Evolutionary conservation across 73 alveolate genomes (phyloP).

Genomic region (Paramecium octaurelia): DNA sequence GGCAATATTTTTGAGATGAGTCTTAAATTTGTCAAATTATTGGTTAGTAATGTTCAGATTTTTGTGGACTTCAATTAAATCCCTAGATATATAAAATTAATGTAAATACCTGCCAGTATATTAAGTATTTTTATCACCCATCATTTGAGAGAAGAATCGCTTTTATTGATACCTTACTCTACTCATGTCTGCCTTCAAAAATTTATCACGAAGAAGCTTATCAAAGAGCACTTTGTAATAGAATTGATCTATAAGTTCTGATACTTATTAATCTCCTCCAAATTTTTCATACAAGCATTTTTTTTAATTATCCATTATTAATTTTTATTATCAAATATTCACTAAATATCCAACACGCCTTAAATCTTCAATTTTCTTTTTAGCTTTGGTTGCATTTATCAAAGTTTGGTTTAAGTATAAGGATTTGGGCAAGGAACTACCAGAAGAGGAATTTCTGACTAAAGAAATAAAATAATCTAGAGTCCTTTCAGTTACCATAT

Average conservation of each 20-base stretch:
- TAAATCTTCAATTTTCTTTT: constrained; percentile 28
- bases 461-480: constrained; percentile 15
- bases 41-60: neutral
- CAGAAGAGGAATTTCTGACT: neutral
- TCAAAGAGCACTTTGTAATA: constrained; percentile 40
- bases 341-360: constrained; percentile 30
- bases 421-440: neutral
- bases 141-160: constrained; percentile 32
- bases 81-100: neutral
- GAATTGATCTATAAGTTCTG: constrained; percentile 33
- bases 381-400: constrained; percentile 36
- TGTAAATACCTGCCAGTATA: constrained; percentile 1
- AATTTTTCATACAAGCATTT: constrained; percentile 20
- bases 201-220: constrained; percentile 41
- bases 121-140: constrained; percentile 47
- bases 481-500: constrained; percentile 40
- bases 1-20: neutral
- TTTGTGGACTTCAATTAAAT: constrained; percentile 8
- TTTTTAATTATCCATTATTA: constrained; percentile 9
- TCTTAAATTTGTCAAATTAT: constrained; percentile 12
- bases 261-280: constrained; percentile 44
- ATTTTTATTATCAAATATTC: constrained; percentile 35
- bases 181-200: constrained; percentile 46
- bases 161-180: constrained; percentile 35
- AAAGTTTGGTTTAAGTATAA: constrained; percentile 12